Base-by-base conservation (phyloP, 78 protist genomes). In the Tieghemostelium lacteum region DNA sequence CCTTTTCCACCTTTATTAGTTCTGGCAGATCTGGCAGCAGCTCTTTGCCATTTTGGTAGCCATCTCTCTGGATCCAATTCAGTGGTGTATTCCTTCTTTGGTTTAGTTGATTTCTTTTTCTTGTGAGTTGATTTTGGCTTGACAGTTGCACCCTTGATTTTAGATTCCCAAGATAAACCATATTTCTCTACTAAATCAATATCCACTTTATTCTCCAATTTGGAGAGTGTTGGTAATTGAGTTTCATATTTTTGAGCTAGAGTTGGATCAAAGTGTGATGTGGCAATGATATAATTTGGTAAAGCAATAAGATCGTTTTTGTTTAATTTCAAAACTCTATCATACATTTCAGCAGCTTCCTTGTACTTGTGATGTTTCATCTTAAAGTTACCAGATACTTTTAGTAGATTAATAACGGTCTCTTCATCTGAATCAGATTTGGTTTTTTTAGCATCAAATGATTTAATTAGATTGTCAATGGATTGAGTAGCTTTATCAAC, bases 31-130 rank as follows among this genome's bases (percentile, higher is more conserved):
- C n/a, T n/a, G n/a, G n/a, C n/a, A 22, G 42, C 37, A 22, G 91
- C 36, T 39, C 91, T 63, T 60, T 69, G 91, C 77, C 78, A 83
- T 60, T 83, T 83, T 83, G 91, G 91, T 60, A 83, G 58, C 91
- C 91, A 83, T 57, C 91, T 61, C 52, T 70, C 91, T 52, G 91
- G 91, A n/a, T 83, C 91, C 34, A 54, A 49, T 26, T n/a, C 69
- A 22, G 76, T 63, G 5, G 34, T 50, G 54, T 69, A 83, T 22
- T 26, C 58, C 54, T 83, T 83, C 60, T 69, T 83, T 42, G 91
- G 75, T 70, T 70, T 83, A 61, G 66, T 83, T 72, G 3, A 31
- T 12, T 14, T 49, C 6, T 24, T n/a, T 62, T 26, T 24, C 33
- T 39, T 66, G 10, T 63, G 24, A 26, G 54, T 40, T 1, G 70